A percentile compares a stretch with the other conserved stretches of the same genome.
Conservation (phyloP, 495 filamentous ascomycete genomes). For the Opeltia flavorubescens region DNA sequence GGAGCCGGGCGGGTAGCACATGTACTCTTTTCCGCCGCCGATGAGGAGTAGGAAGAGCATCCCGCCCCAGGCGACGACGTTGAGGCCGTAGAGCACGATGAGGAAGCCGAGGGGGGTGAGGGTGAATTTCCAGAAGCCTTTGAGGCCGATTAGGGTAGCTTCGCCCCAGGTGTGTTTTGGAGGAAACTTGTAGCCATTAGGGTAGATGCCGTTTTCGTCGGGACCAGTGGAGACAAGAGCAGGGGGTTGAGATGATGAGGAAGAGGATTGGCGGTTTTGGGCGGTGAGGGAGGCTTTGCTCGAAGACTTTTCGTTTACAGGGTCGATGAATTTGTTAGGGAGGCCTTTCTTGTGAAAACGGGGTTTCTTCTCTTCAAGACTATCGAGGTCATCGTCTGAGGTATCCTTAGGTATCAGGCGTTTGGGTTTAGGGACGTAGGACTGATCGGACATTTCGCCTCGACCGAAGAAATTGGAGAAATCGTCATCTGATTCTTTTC, state of each 20-base stretch:
- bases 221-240: slow-evolving; percentile 6
- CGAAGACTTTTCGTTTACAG: slow-evolving; percentile 4
- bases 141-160: slow-evolving; percentile 38
- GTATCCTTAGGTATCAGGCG: background rate
- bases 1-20: slow-evolving; percentile 48
- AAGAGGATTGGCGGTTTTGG: slow-evolving; percentile 1
- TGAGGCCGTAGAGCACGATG: slow-evolving; percentile 63
- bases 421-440: slow-evolving; percentile 9
- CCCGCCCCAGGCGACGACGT: slow-evolving; percentile 74
- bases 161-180: slow-evolving; percentile 46
- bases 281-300: slow-evolving; percentile 6
- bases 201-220: slow-evolving; percentile 19
- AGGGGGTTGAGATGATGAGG: slow-evolving; percentile 4
- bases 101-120: slow-evolving; percentile 61
- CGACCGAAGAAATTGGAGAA: slow-evolving; percentile 13
- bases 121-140: slow-evolving; percentile 36
- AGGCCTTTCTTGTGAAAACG: slow-evolving; percentile 6
- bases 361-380: slow-evolving; percentile 8
- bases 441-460: slow-evolving; percentile 17
- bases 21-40: slow-evolving; percentile 53
- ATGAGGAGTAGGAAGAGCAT: slow-evolving; percentile 78
- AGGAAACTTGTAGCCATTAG: slow-evolving; percentile 58
- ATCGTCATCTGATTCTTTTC: slow-evolving; percentile 11
- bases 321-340: slow-evolving; percentile 14
- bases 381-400: slow-evolving; percentile 5